These are phyloP conservation scores for Lodderomyces jiufengensis DNA, from an alignment of 1,139 yeast species.

Conservation along the genomic window DNA sequence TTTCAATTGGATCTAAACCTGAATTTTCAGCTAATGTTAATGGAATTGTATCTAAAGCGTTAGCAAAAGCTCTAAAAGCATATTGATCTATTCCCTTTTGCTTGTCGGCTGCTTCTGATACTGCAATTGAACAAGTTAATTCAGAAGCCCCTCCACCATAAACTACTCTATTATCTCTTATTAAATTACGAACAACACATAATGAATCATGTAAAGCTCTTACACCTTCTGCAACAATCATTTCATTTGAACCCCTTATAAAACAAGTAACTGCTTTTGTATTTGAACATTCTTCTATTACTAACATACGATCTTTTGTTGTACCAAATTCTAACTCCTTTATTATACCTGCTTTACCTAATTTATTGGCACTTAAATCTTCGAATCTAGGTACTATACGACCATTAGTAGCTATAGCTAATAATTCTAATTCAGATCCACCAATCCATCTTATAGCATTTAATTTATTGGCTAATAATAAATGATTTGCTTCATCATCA, in stretches of 20 bases:
- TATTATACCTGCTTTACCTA: slow-evolving; percentile 84
- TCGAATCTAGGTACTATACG: slow-evolving; percentile 97
- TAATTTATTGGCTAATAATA: slow-evolving; percentile 78
- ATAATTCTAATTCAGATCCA: slow-evolving; percentile 91
- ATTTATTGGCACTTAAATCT: slow-evolving; percentile 75
- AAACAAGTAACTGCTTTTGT: slow-evolving; percentile 91
- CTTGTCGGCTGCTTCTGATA: slow-evolving; percentile 86
- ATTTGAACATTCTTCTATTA: slow-evolving; percentile 86
- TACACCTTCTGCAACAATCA: slow-evolving; percentile 96
- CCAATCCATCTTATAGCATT: slow-evolving; percentile 99
- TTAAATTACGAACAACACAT: slow-evolving; percentile 94
- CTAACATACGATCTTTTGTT: slow-evolving; percentile 92
- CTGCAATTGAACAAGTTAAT: slow-evolving; percentile 87
- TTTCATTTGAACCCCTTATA: slow-evolving; percentile 91
- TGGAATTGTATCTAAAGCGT: slow-evolving; percentile 88
- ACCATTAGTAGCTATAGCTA: slow-evolving; percentile 97
- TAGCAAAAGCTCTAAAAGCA: slow-evolving; percentile 92
- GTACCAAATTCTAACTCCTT: slow-evolving; percentile 94
- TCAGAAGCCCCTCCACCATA: slow-evolving; percentile 99
- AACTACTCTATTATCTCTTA: slow-evolving; percentile 87
- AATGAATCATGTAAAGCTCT: slow-evolving; percentile 96
- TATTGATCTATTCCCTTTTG: slow-evolving; percentile 96
- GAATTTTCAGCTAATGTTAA: slow-evolving; percentile 96
- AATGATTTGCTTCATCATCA: slow-evolving; percentile 97
- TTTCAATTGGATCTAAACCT: slow-evolving; percentile 90